phyloP scores from a whole-genome alignment of 73 alveolate species.

The Effrenium voratum region DNA sequence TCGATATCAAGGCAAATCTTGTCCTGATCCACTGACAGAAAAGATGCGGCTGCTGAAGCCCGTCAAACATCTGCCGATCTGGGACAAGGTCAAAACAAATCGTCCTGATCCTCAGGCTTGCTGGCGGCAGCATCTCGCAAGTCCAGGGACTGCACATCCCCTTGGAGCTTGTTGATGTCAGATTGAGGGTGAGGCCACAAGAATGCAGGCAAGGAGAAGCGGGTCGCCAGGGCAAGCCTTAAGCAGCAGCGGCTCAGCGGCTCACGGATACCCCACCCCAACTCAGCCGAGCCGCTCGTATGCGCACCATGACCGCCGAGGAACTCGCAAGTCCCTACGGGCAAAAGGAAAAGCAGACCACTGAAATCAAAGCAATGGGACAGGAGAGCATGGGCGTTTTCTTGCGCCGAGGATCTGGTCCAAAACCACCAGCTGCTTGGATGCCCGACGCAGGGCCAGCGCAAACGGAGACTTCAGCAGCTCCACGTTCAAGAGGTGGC shows the following conservation, averaged over 20 bases:
- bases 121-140: constrained; percentile 70
- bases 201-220: constrained; percentile 72
- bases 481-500: constrained; percentile 61
- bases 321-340: constrained; percentile 67
- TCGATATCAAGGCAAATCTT: constrained; percentile 40
- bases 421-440: constrained; percentile 73
- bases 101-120: constrained; percentile 70
- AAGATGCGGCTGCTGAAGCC: no score
- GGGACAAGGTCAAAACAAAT: not conserved
- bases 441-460: constrained; percentile 58
- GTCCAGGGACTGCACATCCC: constrained; percentile 46
- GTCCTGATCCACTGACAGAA: constrained; percentile 12
- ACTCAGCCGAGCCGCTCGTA: constrained; percentile 44
- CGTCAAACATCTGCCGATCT: no score
- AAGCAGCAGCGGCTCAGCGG: no score
- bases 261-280: not conserved
- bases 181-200: constrained; percentile 78
- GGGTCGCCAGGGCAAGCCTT: constrained; percentile 76
- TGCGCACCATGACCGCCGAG: constrained; percentile 90
- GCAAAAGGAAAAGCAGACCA: not conserved
- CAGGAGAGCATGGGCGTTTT: no score
- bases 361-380: not conserved
- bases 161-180: constrained; percentile 57
- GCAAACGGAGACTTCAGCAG: constrained; percentile 85
- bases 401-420: constrained; percentile 59